Percentiles rank a stretch among this genome's conserved stretches.
Evolutionary conservation across 257 asterid genomes (phyloP).

Genomic region (Scutellaria barbata): DNA sequence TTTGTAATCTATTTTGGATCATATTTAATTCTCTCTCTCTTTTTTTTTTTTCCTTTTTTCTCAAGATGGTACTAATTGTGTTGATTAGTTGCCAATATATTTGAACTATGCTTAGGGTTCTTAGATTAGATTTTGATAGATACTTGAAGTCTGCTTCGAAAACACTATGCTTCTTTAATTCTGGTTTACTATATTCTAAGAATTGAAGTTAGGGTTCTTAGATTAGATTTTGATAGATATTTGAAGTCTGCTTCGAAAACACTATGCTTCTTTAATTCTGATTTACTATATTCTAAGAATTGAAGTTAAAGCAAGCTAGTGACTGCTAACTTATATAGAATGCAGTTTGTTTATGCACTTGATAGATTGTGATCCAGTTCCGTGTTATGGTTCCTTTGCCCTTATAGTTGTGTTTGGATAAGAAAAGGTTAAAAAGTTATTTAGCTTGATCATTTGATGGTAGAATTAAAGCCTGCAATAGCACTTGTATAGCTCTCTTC

Average conservation of each 20-base stretch:
- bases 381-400: background rate
- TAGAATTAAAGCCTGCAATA: background rate
- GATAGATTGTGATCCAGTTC: constrained; percentile 8
- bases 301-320: background rate
- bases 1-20: background rate
- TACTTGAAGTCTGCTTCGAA: constrained; percentile 11
- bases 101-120: background rate
- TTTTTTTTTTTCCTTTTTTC: background rate
- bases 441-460: constrained; percentile 19
- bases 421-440: background rate
- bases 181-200: background rate
- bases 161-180: background rate
- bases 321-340: constrained; percentile 1
- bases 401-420: background rate
- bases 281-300: background rate
- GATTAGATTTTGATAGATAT: constrained; percentile 12
- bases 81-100: constrained; percentile 11
- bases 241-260: background rate
- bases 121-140: constrained; percentile 1
- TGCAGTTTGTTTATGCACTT: background rate
- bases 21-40: background rate
- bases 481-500: background rate
- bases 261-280: constrained; percentile 3
- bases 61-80: background rate
- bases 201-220: background rate